Base-by-base conservation (phyloP, 345 rosid genomes). In the Streptanthus diversifolius region DNA sequence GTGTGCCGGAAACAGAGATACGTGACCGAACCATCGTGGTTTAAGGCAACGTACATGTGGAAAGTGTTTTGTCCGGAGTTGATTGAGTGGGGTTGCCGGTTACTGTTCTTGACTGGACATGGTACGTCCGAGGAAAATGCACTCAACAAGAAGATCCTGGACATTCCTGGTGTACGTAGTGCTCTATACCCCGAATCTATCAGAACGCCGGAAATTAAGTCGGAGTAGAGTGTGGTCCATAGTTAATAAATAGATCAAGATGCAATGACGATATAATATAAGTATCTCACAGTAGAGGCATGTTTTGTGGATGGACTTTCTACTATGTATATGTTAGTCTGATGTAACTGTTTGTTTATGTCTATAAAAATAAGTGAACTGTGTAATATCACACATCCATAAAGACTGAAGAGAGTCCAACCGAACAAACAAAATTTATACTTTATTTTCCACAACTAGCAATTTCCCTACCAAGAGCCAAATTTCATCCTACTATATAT, bases 11-110 rank as follows among this genome's bases (percentile, higher is more conserved):
- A 90, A 45, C 85, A 88, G 11, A 75, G 72, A 61, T 77, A 81
- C 44, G 37, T 90, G 72, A 77, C 84, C 0, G 82, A 78, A 68
- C 92, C 92, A 2, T 55, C 83, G 0, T 85, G 97, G 95, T 37
- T 84, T 32, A 67, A 70, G 71, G 33, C 71, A 8, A 68, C 82
- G 3, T 84, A 65, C 44, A 43, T 83, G 25, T 78, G 80, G 78
- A 88, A 82, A 77, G 77, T 82, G 76, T 54, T 84, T 0, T 88
- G 79, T 47, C 93, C 93, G 21, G 88, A 90, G 60, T 1, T 82
- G 4, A 5, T 82, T 0, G 86, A 84, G 29, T 88, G 80, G 83
- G 8, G 19, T 37, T 66, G 57, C 47, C 43, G 74, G 14, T 29
- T 83, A 21, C 14, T 72, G 3, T 57, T 33, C 49, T n/a, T 76